Conservation (phyloP, 305 asterid genomes). For the Ilex paraguariensis region DNA sequence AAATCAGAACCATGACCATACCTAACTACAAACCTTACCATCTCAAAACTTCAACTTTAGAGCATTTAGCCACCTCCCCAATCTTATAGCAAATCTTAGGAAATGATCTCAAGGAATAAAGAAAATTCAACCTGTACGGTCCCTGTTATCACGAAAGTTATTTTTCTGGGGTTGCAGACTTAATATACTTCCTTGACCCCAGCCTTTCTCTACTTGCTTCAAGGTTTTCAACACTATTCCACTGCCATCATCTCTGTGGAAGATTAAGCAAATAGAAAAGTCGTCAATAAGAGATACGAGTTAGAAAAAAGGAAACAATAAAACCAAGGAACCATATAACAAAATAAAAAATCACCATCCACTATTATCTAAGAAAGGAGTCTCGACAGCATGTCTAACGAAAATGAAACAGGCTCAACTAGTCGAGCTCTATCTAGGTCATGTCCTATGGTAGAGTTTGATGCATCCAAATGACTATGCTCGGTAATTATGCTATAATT, state of each 20-base stretch:
- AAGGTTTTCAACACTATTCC: constrained; percentile 68
- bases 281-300: background rate
- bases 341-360: background rate
- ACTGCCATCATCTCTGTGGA: constrained; percentile 79
- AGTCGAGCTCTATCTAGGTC: background rate
- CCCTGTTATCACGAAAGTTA: constrained; percentile 41
- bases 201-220: constrained; percentile 82
- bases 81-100: background rate
- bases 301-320: background rate
- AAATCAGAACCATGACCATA: background rate
- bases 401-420: background rate
- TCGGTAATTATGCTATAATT: no score
- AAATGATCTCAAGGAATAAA: no score
- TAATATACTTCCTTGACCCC: constrained; percentile 64
- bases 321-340: constrained; percentile 3
- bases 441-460: no score
- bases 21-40: background rate
- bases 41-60: background rate
- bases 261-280: background rate
- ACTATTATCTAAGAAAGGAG: background rate
- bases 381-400: background rate
- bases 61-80: background rate
- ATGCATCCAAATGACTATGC: no score
- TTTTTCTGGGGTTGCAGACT: constrained; percentile 30
- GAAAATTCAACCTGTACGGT: constrained; percentile 2